Conservation (phyloP, 257 asterid genomes). For the Solanum sejunctum region DNA sequence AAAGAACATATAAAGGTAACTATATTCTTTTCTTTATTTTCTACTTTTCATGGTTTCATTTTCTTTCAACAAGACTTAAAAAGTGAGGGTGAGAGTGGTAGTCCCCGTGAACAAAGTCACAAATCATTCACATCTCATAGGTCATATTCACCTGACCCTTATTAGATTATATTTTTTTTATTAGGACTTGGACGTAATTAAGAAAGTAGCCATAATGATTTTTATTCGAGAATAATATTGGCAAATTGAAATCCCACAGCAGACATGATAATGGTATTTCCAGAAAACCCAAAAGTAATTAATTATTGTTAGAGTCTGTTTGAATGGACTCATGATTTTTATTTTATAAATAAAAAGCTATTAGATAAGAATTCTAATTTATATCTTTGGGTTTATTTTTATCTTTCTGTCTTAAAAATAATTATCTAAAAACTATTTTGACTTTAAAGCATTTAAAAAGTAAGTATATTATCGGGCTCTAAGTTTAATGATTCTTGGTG, state of each 20-base stretch:
- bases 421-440: no score
- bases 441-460: no score
- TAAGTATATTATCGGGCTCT: no score
- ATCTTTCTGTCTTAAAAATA: no score
- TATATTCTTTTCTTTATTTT: background rate
- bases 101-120: background rate
- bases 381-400: no score
- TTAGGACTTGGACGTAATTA: background rate
- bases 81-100: background rate
- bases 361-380: no score
- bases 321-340: no score
- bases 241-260: background rate
- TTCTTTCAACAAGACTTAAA: background rate
- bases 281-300: background rate
- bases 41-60: constrained; percentile 1
- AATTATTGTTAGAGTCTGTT: background rate
- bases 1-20: background rate
- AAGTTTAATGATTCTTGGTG: background rate
- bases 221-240: background rate
- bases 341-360: no score
- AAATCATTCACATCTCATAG: background rate
- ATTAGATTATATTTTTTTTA: background rate
- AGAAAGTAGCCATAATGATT: background rate
- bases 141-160: background rate
- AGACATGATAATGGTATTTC: background rate